Percentiles rank a stretch among this genome's conserved stretches.
Evolutionary conservation across 73 alveolate species (phyloP).

Genomic region (Paramecium bursaria): DNA sequence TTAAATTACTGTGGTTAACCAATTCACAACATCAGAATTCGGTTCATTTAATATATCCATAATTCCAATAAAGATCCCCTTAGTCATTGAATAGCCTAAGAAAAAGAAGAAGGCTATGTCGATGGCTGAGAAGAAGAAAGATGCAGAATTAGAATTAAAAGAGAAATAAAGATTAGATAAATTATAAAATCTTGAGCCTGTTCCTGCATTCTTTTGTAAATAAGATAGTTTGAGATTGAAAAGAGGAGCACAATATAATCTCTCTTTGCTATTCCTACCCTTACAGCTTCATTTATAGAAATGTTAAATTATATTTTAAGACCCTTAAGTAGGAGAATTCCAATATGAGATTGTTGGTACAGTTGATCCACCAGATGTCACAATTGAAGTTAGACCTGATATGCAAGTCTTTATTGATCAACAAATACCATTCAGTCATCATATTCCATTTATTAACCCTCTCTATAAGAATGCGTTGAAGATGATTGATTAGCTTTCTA

Average conservation of each 20-base stretch:
- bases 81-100: conserved; percentile 67
- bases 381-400: conserved; percentile 44
- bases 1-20: conserved; percentile 44
- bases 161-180: conserved; percentile 53
- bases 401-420: conserved; percentile 46
- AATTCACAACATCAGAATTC: conserved; percentile 36
- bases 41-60: conserved; percentile 73
- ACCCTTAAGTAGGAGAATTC: conserved; percentile 96
- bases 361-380: conserved; percentile 92
- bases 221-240: conserved; percentile 34
- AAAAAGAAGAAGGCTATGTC: conserved; percentile 64
- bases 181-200: conserved; percentile 41
- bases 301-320: conserved; percentile 91
- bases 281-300: conserved; percentile 92
- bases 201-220: conserved; percentile 84
- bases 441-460: conserved; percentile 62
- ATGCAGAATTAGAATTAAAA: conserved; percentile 47
- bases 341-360: conserved; percentile 95
- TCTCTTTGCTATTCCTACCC: conserved; percentile 87
- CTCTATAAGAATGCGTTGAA: conserved; percentile 34
- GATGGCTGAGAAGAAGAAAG: conserved; percentile 63
- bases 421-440: conserved; percentile 20
- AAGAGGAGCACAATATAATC: conserved; percentile 22
- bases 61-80: conserved; percentile 72
- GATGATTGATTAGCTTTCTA: conserved; percentile 34